These are phyloP conservation scores for Rhodosorus marinus DNA, from an alignment of 23 red algal genomes.

Conservation along the genomic window DNA sequence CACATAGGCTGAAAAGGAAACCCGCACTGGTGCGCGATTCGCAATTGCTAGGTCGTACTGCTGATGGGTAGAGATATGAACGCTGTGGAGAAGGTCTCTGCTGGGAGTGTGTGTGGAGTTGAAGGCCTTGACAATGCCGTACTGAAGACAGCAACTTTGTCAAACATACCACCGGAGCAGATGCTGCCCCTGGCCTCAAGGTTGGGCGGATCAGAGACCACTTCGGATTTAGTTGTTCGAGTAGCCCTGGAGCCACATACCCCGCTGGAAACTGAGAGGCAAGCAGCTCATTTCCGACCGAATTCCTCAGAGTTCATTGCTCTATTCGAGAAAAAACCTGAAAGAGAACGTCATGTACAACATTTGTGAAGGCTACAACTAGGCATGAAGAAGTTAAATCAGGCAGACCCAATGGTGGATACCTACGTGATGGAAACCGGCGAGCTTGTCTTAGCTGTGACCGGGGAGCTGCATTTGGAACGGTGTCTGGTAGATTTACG, in stretches of 20 bases:
- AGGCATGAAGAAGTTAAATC: slow-evolving; percentile 58
- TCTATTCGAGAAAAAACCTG: too few species aligned
- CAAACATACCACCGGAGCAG: slow-evolving; percentile 47
- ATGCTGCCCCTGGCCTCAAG: too few species aligned
- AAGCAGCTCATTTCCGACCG: too few species aligned
- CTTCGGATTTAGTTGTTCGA: too few species aligned
- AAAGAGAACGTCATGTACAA: too few species aligned
- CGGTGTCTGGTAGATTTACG: slow-evolving; percentile 76
- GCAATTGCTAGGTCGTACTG: slow-evolving; percentile 7
- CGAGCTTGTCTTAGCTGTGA: slow-evolving; percentile 61
- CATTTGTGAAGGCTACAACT: too few species aligned
- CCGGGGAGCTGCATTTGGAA: slow-evolving; percentile 88
- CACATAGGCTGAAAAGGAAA: not conserved
- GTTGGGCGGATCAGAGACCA: too few species aligned
- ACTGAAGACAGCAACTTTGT: slow-evolving; percentile 77
- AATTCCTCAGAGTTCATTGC: too few species aligned
- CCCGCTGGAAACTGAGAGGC: too few species aligned
- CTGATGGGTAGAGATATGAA: slow-evolving; percentile 81
- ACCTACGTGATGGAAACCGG: slow-evolving; percentile 41
- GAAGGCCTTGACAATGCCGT: slow-evolving; percentile 59
- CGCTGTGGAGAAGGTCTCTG: slow-evolving; percentile 19
- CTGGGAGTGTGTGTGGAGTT: slow-evolving; percentile 62
- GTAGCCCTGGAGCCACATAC: too few species aligned
- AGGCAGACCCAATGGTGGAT: slow-evolving; percentile 86
- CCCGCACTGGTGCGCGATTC: not conserved